Evolutionary conservation across 306 rosid genomes (phyloP), one percentile per base, ranked within the genome.

Genomic region (Lathyrus oleraceus): DNA sequence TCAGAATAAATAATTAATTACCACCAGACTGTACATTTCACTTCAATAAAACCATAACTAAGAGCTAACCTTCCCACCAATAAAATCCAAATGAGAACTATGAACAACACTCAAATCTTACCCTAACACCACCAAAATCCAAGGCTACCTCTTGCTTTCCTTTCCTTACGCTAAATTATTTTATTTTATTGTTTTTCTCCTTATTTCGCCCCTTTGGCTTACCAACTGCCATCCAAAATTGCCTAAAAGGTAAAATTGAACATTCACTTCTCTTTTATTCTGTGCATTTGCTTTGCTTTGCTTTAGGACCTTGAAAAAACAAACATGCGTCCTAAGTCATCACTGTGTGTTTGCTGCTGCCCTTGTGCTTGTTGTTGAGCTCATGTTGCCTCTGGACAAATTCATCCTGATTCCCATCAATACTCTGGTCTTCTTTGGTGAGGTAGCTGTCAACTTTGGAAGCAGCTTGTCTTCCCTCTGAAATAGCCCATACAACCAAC

Each of bases 401-500:
- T 45, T 65, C 85, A 63, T 79, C 93, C 43, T 76, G 74, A 52
- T 69, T 74, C 45, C 80, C 78, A 3, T 63, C 65, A 70, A 68
- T 69, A 39, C 30, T 17, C 45, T 45, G 44, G 11, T 83, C 92
- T 65, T 80, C 88, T 21, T 61, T 75, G 25, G 67, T 10, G 4
- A 94, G 87, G 69, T 76, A 88, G 11, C 72, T 84, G 81, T 94
- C 97, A 1, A 94, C 96, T 76, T 73, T 88, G 36, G 89, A 75
- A 1, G 97, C 99, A 0, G 91, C 91, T 86, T 94, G 97, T 35
- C 96, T 78, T 19, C 99, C 97, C 83, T 91, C 95, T 3, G 94
- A 84, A 73, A 94, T 94, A 39, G 99, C 99, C 97, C 97, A 94
- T 3, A 94, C 99, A 60, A 94, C 96, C 49, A 94, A 72, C 13